Base-by-base conservation (phyloP, 306 rosid genomes). In the Vicia villosa region DNA sequence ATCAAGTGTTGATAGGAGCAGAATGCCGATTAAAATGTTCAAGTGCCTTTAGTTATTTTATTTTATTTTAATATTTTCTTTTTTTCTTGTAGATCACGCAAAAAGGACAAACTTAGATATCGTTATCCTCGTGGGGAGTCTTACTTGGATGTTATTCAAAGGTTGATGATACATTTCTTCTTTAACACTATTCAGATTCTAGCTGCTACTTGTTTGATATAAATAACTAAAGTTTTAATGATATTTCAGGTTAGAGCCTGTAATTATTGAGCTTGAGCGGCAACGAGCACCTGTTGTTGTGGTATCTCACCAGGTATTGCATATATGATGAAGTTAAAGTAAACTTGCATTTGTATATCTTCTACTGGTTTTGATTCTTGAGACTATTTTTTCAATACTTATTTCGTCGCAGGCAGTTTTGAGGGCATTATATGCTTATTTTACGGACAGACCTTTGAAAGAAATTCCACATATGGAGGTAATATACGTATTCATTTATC, bases 111-210 rank as follows among this genome's bases (percentile, higher is more conserved):
- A 80, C 87, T 94, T 82, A 80, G 96, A 74, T 94, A 94, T 73
- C 90, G 96, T 10, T 94, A 94, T 83, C 96, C 99, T 77, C 99
- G 96, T 73, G 99, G 99, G 43, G 99, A 94, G 80, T 94, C 99
- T 69, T 94, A 94, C 85, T 75, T 94, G 77, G 99, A 94, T 83
- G 99, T 91, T 42, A 94, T 94, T 56, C 99, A 94, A 81, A 87
- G 99, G 99, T 94, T 67, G 73, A 73, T 12, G 73, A 73, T n/a
- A 52, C 46, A 36, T 55, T 36, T 72, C 60, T 43, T 21, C 75
- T 76, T 59, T 22, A 71, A 32, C 32, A 42, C 66, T 58, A 64
- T 42, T 40, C 51, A 42, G 69, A 69, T 80, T 20, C 41, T 50
- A 32, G 22, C 26, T 19, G 40, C 63, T 38, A 73, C 69, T 45